Evolutionary conservation across 371 early-diverging fungal species (phyloP), one percentile per base, ranked within the genome.

Genomic region (Phascolomyces articulosus): DNA sequence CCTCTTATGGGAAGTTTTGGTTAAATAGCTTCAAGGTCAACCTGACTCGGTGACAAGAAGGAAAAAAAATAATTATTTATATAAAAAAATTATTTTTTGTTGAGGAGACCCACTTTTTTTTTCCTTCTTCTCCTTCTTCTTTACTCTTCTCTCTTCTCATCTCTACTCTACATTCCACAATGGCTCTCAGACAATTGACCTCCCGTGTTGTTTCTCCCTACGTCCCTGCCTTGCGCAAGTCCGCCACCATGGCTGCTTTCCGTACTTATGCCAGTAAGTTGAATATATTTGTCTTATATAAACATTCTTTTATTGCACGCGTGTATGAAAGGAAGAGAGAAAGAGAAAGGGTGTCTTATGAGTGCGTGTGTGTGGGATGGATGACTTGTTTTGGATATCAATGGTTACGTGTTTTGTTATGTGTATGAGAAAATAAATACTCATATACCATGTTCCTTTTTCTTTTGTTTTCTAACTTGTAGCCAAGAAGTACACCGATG

Each of bases 401-500:
- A n/a, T n/a, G n/a, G n/a, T n/a, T n/a, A n/a, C n/a, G n/a, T n/a
- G n/a, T n/a, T n/a, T n/a, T n/a, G n/a, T n/a, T n/a, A 21, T 29
- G 24, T 23, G 20, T 13, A 24, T 41, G 21, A 51, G 23, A 23
- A 51, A 4, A 11, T 21, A 3, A 20, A 23, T 13, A 18, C 1
- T 24, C 3, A 24, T n/a, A n/a, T n/a, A 51, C 44, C 26, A 40
- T 10, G 28, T 18, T 44, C 20, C 40, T 29, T 40, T 41, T 41
- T n/a, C 4, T 15, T 41, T 29, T 40, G 8, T 44, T n/a, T 4
- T n/a, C 16, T 13, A 38, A 38, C 38, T 38, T 44, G 16, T 47
- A 86, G 86, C 79, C 73, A 87, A 85, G 75, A 85, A 83, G 64
- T 98, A 85, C 82, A 96, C 97, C 21, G 60, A 73, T 56, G 95